Evolutionary conservation across 805 yeast species (phyloP), one percentile per base, ranked within the genome.

Genomic region (Komagataella kurtzmanii): DNA sequence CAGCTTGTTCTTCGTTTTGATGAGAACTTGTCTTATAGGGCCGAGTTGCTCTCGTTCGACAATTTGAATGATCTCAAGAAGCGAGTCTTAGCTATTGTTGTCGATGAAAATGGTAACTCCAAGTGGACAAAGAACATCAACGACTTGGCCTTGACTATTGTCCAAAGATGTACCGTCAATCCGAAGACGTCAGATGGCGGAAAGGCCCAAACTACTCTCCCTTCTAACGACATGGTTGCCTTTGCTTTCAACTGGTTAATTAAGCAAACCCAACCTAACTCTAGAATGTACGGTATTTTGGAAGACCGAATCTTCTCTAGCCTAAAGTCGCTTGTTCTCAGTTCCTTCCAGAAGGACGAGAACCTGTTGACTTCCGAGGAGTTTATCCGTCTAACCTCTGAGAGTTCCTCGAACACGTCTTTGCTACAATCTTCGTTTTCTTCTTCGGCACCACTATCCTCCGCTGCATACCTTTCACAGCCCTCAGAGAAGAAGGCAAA

Each of bases 121-220:
- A 87, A 89, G 68, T 88, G 96, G 96, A 88, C 96, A 0, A 78
- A 87, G 61, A 88, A 88, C 64, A 77, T 87, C 23, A 76, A 80
- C 56, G 73, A 85, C 14, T 78, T 88, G 55, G 77, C 91, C 3
- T 72, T 88, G 54, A 95, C 84, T 61, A 61, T 85, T 49, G 76
- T 77, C 40, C 76, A 77, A 57, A 68, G 66, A 50, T 48, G 59
- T 21, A 48, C 58, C 36, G 43, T 49, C 50, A 7, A 52, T 44
- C 18, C 48, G 45, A 17, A 17, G 45, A 17, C 23, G 19, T 8
- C 43, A 14, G 14, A 10, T 30, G 40, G 40, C 40, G 7, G 47
- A n/a, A 46, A 51, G 44, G 53, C 54, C 7, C 46, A 46, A 19
- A 57, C 55, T 54, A 58, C 66, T 7, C 70, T 69, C 24, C 59